Percentiles rank a stretch among this genome's conserved stretches.
phyloP scores from a whole-genome alignment of 1,284 basidiomycete species.

The Afroboletus lepidellus region DNA sequence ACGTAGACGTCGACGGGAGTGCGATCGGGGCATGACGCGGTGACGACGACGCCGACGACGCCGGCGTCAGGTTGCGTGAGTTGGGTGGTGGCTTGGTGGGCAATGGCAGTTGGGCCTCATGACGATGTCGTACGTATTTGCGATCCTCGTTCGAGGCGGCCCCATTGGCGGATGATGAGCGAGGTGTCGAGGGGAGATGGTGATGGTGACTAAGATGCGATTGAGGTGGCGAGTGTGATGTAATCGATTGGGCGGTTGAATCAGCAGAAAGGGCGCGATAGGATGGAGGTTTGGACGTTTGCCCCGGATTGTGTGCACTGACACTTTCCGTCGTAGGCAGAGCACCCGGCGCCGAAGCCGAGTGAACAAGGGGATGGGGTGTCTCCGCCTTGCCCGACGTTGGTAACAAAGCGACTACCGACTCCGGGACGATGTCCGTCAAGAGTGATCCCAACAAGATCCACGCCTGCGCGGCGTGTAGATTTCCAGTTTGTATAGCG shows the following conservation, averaged over 20 bases:
- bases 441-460: conserved; percentile 60
- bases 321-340: conserved; percentile 32
- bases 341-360: conserved; percentile 43
- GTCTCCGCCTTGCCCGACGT: conserved; percentile 22
- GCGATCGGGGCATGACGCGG: conserved; percentile 45
- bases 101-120: conserved; percentile 16
- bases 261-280: conserved; percentile 29
- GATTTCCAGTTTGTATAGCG: conserved; percentile 58
- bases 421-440: conserved; percentile 43
- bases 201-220: conserved; percentile 15
- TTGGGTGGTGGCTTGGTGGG: conserved; percentile 32
- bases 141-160: conserved; percentile 20
- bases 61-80: conserved; percentile 45
- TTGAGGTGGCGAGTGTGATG: conserved; percentile 28
- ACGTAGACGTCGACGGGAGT: conserved; percentile 43
- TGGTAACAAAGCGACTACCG: conserved; percentile 26
- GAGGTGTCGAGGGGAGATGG: conserved; percentile 7
- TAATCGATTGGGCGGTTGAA: conserved; percentile 9
- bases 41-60: conserved; percentile 60
- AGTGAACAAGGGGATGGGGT: conserved; percentile 36
- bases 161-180: conserved; percentile 18
- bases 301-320: conserved; percentile 7
- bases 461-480: conserved; percentile 72
- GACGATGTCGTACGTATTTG: conserved; percentile 22
- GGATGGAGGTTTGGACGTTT: conserved; percentile 24